Base-by-base conservation (phyloP, 2,329 filamentous ascomycete genomes). In the Paecilomyces niveus region DNA sequence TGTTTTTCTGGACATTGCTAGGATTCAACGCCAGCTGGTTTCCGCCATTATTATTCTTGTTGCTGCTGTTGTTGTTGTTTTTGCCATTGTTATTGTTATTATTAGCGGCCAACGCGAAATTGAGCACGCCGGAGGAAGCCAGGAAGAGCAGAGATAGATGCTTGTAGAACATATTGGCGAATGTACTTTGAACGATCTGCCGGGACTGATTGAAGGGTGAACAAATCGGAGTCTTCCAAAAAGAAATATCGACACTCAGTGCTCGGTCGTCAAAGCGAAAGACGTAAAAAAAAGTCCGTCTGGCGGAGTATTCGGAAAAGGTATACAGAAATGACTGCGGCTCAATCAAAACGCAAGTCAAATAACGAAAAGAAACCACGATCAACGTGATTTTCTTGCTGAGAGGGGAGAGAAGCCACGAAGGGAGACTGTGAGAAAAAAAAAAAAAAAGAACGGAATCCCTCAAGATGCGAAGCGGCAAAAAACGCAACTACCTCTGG, bases 1-100 rank as follows among this genome's bases (percentile, higher is more conserved):
- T 59, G 15, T 68, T 76, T 3, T 62, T 65, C 64, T 83, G 80
- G 45, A 82, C 70, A 54, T 76, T 74, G 35, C 67, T 62, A 3
- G 72, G 69, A 54, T 74, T 60, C 4, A 82, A 68, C 15, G 61
- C 49, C 61, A 70, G 60, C n/a, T 55, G 31, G 52, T 60, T 57
- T 32, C 52, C 61, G 45, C 33, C 61, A 58, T 62, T 62, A 32
- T 60, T 53, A 56, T 65, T 64, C 22, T 64, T 59, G 29, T 60
- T 57, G 55, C 70, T 61, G 29, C 60, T 55, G n/a, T 63, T 59
- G 50, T 61, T 58, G 52, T 65, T 59, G 22, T 58, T 56, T n/a
- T 66, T 67, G 26, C 70, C 68, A 53, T 57, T 58, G 35, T 57
- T 57, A 18, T 59, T 59, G 15, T 29, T 31, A 49, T 54, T 54